A percentile compares a stretch with the other conserved stretches of the same genome.
Evolutionary conservation across 139 green algal species (phyloP).

Genomic region (Yamagishiella unicocca): DNA sequence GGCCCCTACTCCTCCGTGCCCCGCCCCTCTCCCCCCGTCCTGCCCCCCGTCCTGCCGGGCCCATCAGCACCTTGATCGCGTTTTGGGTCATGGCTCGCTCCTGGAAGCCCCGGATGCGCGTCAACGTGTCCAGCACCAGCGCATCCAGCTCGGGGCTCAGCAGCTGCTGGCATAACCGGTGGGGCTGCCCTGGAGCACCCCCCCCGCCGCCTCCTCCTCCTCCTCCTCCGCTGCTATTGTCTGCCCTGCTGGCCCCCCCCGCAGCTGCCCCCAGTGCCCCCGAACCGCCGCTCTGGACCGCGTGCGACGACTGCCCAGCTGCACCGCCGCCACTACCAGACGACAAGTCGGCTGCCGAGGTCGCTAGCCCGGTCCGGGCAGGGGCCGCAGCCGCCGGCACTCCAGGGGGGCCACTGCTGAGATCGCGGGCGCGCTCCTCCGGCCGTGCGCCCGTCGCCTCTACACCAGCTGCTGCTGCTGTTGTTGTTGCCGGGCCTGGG

Average conservation of each 20-base stretch:
- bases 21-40: background rate
- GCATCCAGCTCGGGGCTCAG: constrained; percentile 7
- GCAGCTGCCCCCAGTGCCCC: background rate
- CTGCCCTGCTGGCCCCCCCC: background rate
- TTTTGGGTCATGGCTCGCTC: constrained; percentile 66
- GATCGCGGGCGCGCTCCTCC: no score
- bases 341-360: no score
- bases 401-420: no score
- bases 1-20: no score
- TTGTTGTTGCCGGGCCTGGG: no score
- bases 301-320: no score
- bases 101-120: constrained; percentile 65
- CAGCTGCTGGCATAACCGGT: constrained; percentile 29
- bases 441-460: background rate
- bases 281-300: no score
- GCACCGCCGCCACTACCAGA: no score
- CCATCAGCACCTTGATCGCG: constrained; percentile 66
- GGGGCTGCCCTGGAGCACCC: background rate
- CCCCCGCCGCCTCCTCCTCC: background rate
- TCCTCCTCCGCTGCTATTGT: background rate
- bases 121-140: constrained; percentile 53
- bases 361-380: no score
- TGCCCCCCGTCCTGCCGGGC: no score
- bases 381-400: no score
- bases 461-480: background rate